These are phyloP conservation scores for Alnus rubra DNA, from an alignment of 306 rosid genomes.

Conservation along the genomic window DNA sequence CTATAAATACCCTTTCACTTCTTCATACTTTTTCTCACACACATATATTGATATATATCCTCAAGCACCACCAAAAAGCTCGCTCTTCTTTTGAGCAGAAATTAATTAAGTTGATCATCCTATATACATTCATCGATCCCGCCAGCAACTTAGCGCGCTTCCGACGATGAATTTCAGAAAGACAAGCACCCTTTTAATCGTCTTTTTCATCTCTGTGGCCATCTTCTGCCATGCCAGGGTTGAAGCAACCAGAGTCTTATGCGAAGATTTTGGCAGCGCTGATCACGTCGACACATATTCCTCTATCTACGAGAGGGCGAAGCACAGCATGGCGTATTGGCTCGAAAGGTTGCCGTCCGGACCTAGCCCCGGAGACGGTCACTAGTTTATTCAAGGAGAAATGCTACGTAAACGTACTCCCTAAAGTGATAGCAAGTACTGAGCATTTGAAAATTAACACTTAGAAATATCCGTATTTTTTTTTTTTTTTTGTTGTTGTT, in stretches of 20 bases:
- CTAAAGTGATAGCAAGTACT: no score
- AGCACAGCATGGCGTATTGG: conserved; percentile 32
- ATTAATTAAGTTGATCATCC: no score
- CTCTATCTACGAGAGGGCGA: conserved; percentile 23
- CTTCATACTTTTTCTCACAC: background rate
- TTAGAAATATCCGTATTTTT: no score
- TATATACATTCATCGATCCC: no score
- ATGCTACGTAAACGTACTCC: no score
- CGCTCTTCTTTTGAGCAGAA: no score
- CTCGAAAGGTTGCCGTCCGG: conserved; percentile 36
- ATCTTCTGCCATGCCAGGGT: conserved; percentile 21
- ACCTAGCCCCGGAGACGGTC: conserved; percentile 42
- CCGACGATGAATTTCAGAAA: conserved; percentile 27
- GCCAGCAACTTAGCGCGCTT: background rate
- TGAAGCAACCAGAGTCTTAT: conserved; percentile 33
- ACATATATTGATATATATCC: background rate
- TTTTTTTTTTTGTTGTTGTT: no score
- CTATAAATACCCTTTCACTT: conserved; percentile 14
- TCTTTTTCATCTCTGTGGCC: conserved; percentile 7
- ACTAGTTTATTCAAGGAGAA: conserved; percentile 2
- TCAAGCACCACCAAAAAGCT: no score
- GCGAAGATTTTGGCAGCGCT: conserved; percentile 27
- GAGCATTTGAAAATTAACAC: no score
- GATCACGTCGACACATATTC: conserved; percentile 31
- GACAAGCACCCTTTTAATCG: conserved; percentile 15